Evolutionary conservation across 768 basidiomycete species (phyloP), one percentile per base, ranked within the genome.

Genomic region (Boletellus ananas): DNA sequence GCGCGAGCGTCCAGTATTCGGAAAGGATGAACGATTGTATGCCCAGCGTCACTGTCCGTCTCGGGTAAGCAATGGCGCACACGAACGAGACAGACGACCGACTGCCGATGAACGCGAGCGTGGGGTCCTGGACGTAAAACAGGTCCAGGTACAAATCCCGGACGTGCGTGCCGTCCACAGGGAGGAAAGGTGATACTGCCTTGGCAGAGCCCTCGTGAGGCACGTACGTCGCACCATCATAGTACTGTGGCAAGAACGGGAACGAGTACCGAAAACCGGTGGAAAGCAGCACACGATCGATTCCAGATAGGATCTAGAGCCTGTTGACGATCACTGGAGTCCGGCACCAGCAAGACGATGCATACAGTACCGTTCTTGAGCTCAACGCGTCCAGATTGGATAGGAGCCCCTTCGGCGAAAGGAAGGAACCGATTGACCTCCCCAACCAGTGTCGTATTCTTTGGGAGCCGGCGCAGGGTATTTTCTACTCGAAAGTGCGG

Each of bases 191-290:
- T 12, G 50, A 41, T 4, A 56, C 41, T 4, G 35, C 35, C 13
- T 27, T 0, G 11, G 41, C 27, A 3, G 45, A 44, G 1, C 46
- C 41, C n/a, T 29, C 31, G 2, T 42, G 42, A 13, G 49, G 45
- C 2, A 25, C 35, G 4, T 44, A 45, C 2, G 47, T 21, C 16
- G 49, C 47, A 14, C 16, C 42, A 3, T 59, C 58, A 31, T 59
- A 59, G 33, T 56, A 56, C 29, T 51, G 58, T 7, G 54, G 21
- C 33, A 53, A 41, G 47, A 60, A 60, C 23, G 58, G 58, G 12
- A 34, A 59, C 12, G 58, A 53, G n/a, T 51, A 46, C 18, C 47
- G 40, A 43, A 39, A 56, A 1, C 49, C 54, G 9, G 58, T 59
- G 2, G 58, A 36, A 12, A 52, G 21, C 39, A 59, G 56, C 13